A percentile compares a stretch with the other conserved stretches of the same genome.
Conservation (phyloP, 2,329 filamentous ascomycete species). For the Ascosphaera aggregata region DNA sequence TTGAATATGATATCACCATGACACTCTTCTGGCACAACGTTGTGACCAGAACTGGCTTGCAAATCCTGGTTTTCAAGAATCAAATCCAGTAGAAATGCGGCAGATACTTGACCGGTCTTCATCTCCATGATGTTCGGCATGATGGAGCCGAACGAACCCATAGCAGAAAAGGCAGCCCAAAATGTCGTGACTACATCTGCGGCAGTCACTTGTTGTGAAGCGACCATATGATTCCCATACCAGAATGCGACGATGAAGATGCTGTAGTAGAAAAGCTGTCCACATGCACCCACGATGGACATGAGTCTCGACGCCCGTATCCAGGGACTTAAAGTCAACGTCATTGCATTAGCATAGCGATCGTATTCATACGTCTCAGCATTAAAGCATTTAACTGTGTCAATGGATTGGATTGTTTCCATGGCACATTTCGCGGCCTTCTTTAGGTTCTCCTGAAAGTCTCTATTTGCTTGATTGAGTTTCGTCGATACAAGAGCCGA, state of each 20-base stretch:
- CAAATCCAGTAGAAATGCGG: conserved; percentile 30
- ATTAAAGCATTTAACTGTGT: conserved; percentile 71
- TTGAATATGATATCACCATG: conserved; percentile 45
- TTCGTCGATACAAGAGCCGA: conserved; percentile 31
- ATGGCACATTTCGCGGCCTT: conserved; percentile 48
- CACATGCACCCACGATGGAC: conserved; percentile 47
- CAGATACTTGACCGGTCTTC: conserved; percentile 57
- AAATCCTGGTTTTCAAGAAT: background rate
- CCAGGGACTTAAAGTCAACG: conserved; percentile 38
- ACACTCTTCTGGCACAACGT: conserved; percentile 21
- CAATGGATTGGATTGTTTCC: conserved; percentile 49
- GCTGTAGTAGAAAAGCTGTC: conserved; percentile 48
- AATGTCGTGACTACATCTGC: conserved; percentile 63
- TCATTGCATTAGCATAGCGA: conserved; percentile 37
- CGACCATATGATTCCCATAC: conserved; percentile 53
- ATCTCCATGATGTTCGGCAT: conserved; percentile 56
- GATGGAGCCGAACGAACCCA: conserved; percentile 50
- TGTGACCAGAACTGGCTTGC: background rate
- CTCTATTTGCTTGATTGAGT: conserved; percentile 41
- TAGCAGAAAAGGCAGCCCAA: conserved; percentile 54
- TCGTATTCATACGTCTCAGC: conserved; percentile 45
- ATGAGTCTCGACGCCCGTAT: conserved; percentile 43
- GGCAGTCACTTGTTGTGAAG: conserved; percentile 30
- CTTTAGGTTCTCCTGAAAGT: conserved; percentile 43
- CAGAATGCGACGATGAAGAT: conserved; percentile 84